Evolutionary conservation across 2,329 filamentous ascomycete species (phyloP).

Genomic region (Lizonia empirigonia): DNA sequence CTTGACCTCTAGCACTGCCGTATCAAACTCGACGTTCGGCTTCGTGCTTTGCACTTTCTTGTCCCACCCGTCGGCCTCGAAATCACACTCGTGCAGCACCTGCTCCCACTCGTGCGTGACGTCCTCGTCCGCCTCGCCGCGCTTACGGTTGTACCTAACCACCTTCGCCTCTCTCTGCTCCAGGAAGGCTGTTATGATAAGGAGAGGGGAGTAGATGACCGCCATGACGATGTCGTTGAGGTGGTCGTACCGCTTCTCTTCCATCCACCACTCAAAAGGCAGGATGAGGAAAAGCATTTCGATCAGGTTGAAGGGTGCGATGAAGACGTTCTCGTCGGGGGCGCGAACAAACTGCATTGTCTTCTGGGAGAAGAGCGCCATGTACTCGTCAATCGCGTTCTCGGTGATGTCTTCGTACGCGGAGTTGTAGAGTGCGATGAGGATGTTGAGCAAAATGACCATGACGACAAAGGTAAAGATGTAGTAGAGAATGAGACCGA

Average conservation of each 20-base stretch:
- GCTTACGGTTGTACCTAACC: constrained; percentile 74
- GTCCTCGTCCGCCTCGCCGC: constrained; percentile 90
- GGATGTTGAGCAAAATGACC: constrained; percentile 91
- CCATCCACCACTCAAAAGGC: constrained; percentile 95
- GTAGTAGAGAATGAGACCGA: constrained; percentile 95
- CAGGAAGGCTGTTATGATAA: constrained; percentile 74
- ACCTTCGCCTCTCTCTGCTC: constrained; percentile 55
- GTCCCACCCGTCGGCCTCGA: constrained; percentile 83
- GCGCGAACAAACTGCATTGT: constrained; percentile 97
- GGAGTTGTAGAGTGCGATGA: constrained; percentile 96
- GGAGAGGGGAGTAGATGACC: constrained; percentile 79
- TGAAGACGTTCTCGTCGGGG: constrained; percentile 97
- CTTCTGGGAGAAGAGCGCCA: constrained; percentile 90
- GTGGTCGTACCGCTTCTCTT: constrained; percentile 71
- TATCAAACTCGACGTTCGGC: constrained; percentile 82
- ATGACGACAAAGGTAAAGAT: constrained; percentile 97
- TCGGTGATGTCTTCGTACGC: constrained; percentile 94
- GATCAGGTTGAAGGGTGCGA: constrained; percentile 91
- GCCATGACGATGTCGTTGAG: constrained; percentile 92
- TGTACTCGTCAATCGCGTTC: constrained; percentile 92
- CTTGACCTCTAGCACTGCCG: constrained; percentile 69
- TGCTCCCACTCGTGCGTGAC: constrained; percentile 93
- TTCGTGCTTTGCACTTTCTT: constrained; percentile 77
- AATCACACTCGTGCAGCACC: constrained; percentile 71
- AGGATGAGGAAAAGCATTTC: constrained; percentile 80